These are phyloP conservation scores for Dendrobium officinale DNA, from an alignment of 106 monocot genomes.

Conservation along the genomic window DNA sequence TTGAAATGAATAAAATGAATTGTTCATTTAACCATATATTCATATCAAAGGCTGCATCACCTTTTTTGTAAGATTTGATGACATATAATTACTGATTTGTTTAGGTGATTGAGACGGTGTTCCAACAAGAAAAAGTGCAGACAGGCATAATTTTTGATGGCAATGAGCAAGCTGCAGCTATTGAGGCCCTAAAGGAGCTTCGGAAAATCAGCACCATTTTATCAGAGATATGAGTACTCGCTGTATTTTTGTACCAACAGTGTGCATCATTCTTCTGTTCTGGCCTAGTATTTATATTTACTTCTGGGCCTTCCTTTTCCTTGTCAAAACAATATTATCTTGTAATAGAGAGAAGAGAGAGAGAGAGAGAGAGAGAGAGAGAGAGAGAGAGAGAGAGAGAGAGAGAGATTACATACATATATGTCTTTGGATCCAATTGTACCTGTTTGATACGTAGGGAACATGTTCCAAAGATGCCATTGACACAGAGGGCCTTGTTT, in stretches of 20 bases:
- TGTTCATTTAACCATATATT: background rate
- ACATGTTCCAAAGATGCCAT: background rate
- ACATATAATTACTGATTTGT: background rate
- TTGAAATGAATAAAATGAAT: background rate
- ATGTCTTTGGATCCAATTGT: background rate
- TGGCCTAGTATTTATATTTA: conserved; percentile 9
- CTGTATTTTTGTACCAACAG: conserved; percentile 1
- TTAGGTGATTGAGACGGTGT: conserved; percentile 75
- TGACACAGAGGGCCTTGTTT: too few relatives aligned
- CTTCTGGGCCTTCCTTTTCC: background rate
- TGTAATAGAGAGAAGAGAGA: background rate
- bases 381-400: background rate
- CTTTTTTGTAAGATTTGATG: background rate
- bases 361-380: too few relatives aligned
- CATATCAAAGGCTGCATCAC: background rate
- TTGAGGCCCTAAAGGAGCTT: conserved; percentile 81
- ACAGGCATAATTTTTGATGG: conserved; percentile 40
- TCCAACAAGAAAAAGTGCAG: conserved; percentile 56
- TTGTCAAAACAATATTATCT: background rate
- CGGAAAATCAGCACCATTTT: conserved; percentile 78
- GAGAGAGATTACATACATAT: background rate
- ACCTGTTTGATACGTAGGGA: background rate
- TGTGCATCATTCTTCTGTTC: conserved; percentile 24
- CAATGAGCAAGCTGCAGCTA: conserved; percentile 61
- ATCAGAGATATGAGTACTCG: conserved; percentile 40